These are phyloP conservation scores for Daldinia eschscholtzii DNA, from an alignment of 2,329 filamentous ascomycete species.

Conservation along the genomic window DNA sequence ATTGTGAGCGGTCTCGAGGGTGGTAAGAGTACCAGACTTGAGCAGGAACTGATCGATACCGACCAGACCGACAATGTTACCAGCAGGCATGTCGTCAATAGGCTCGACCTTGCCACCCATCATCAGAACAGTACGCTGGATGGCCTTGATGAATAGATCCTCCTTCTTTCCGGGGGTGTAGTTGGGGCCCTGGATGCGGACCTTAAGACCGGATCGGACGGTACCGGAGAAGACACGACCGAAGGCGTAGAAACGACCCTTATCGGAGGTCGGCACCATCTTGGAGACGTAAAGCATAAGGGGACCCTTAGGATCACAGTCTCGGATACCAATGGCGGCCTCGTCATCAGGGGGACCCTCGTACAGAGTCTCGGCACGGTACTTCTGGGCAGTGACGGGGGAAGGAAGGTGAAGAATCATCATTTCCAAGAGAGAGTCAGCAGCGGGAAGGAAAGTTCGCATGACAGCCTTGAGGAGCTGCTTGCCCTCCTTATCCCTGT, in stretches of 20 bases:
- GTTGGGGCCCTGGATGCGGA: slow-evolving; percentile 99
- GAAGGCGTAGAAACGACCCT: slow-evolving; percentile 99
- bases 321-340: slow-evolving; percentile 94
- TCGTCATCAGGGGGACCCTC: slow-evolving; percentile 96
- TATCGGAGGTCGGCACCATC: slow-evolving; percentile 99
- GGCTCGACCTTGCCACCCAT: slow-evolving; percentile 99
- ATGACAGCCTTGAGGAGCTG: slow-evolving; percentile 97
- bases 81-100: slow-evolving; percentile 98
- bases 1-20: slow-evolving; percentile 98
- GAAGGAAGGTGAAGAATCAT: slow-evolving; percentile 99
- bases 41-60: slow-evolving; percentile 99
- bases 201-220: slow-evolving; percentile 97
- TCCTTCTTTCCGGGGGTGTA: slow-evolving; percentile 99
- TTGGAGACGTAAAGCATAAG: slow-evolving; percentile 99
- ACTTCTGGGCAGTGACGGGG: slow-evolving; percentile 93
- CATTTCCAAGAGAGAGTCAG: slow-evolving; percentile 99
- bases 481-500: slow-evolving; percentile 97
- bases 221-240: slow-evolving; percentile 99
- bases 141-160: slow-evolving; percentile 98
- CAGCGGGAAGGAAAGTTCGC: slow-evolving; percentile 98
- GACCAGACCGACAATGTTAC: slow-evolving; percentile 99
- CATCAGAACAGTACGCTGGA: slow-evolving; percentile 99
- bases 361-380: slow-evolving; percentile 98
- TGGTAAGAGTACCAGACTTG: slow-evolving; percentile 99
- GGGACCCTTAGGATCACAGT: slow-evolving; percentile 97